Evolutionary conservation across 2,329 filamentous ascomycete genomes (phyloP).

Genomic region (Pyrenochaeta sp.): DNA sequence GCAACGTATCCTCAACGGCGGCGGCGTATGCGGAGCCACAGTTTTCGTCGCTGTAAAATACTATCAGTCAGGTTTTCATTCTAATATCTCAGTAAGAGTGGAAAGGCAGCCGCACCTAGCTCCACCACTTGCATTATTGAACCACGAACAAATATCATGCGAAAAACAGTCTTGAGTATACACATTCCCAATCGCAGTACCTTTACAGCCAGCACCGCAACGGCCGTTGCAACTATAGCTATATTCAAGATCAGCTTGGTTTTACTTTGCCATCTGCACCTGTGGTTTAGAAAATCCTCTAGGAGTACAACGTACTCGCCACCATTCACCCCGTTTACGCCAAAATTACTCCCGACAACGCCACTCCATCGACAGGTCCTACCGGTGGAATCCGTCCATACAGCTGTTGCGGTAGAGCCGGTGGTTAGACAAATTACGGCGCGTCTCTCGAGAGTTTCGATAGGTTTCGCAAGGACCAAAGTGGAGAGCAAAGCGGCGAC

Average conservation of each 20-base stretch:
- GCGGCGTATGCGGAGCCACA: slow-evolving; percentile 57
- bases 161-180: slow-evolving; percentile 63
- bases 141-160: slow-evolving; percentile 62
- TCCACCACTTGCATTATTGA: slow-evolving; percentile 59
- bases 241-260: slow-evolving; percentile 5
- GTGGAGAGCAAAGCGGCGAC: slow-evolving; percentile 4
- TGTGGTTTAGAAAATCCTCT: not conserved
- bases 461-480: not conserved
- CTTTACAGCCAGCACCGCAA: slow-evolving; percentile 58
- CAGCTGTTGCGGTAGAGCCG: slow-evolving; percentile 55
- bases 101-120: slow-evolving; percentile 45
- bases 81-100: not conserved
- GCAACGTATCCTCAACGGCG: slow-evolving; percentile 55
- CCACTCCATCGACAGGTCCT: slow-evolving; percentile 56
- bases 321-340: slow-evolving; percentile 49
- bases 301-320: slow-evolving; percentile 53
- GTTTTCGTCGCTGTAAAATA: slow-evolving; percentile 54
- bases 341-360: slow-evolving; percentile 59
- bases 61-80: not conserved
- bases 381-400: slow-evolving; percentile 57
- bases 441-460: slow-evolving; percentile 8
- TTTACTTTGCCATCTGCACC: not conserved
- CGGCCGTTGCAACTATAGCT: slow-evolving; percentile 62
- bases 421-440: slow-evolving; percentile 52
- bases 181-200: slow-evolving; percentile 55